Evolutionary conservation across 352 stramenopile genomes (phyloP), one percentile per base, ranked within the genome.

Genomic region (Globisporangium radiosum): DNA sequence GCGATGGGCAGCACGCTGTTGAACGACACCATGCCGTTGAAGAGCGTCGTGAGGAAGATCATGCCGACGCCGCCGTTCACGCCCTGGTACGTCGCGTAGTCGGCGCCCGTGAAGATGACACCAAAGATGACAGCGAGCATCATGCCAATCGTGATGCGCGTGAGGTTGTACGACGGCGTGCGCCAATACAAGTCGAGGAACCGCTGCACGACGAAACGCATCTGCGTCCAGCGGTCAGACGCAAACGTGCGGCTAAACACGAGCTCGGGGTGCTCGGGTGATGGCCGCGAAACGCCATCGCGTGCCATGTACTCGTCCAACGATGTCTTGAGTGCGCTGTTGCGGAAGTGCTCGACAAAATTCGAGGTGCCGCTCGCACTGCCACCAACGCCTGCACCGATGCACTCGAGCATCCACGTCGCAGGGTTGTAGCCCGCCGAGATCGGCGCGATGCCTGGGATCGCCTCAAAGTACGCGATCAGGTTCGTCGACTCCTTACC

Each of bases 101-200:
- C 52, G 7, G 56, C 49, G 47, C 72, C 44, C 10, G 73, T 39
- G 50, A 79, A 92, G 17, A 89, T 69, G 11, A 81, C 54, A 14
- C 70, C 78, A 47, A 95, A 84, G 37, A 95, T 61, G 25, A 96
- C 53, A 7, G 75, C 78, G 52, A 92, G 75, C 0, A 83, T 33
- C 8, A 65, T 38, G 52, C 62, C 84, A 5, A 91, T 65, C 10
- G 78, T 56, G 2, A 87, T 56, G 33, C 90, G 76, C 7, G 79
- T 78, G 10, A 90, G 56, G 59, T 95, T 96, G 65, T 97, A 97
- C 48, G 73, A 71, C 45, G 89, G 87, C n/a, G 76, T 92, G 37
- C 90, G 75, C 81, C 79, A 96, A 65, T 97, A 97, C 57, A 89
- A 80, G 58, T 19, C 45, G 15, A 50, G 57, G 14, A 63, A 66